Conservation (phyloP, 2,329 filamentous ascomycete genomes). For the Alternaria sp. region DNA sequence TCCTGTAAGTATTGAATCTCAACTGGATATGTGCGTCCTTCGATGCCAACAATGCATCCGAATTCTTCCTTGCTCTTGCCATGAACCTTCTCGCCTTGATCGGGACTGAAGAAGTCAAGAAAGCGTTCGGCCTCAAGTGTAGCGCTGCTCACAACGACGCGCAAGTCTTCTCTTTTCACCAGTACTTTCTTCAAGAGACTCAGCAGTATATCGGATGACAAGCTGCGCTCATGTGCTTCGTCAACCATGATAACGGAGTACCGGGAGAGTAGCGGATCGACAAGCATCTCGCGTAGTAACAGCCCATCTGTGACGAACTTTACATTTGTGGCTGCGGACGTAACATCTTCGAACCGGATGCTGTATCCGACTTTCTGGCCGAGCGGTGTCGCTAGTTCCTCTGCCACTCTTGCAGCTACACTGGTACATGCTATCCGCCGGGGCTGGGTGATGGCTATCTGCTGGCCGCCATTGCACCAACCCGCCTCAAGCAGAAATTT, state of each 20-base stretch:
- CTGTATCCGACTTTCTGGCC: constrained; percentile 91
- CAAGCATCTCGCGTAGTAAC: constrained; percentile 87
- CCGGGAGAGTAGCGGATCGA: constrained; percentile 87
- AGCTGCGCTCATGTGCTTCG: constrained; percentile 92
- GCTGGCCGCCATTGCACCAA: constrained; percentile 85
- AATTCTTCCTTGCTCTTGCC: constrained; percentile 53
- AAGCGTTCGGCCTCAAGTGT: constrained; percentile 92
- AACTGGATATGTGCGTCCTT: constrained; percentile 88
- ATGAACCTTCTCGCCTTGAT: constrained; percentile 51
- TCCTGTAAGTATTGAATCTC: constrained; percentile 82
- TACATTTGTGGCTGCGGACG: constrained; percentile 83
- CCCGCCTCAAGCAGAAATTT: constrained; percentile 89
- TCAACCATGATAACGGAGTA: constrained; percentile 99
- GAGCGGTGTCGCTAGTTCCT: constrained; percentile 85
- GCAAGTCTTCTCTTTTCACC: constrained; percentile 79
- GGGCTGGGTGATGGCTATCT: constrained; percentile 83
- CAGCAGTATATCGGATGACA: constrained; percentile 90
- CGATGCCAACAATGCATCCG: constrained; percentile 79
- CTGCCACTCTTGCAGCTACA: constrained; percentile 67
- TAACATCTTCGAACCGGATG: constrained; percentile 90
- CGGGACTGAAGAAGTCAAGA: constrained; percentile 75
- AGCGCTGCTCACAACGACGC: constrained; percentile 91
- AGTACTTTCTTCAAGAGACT: constrained; percentile 91
- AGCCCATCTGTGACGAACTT: constrained; percentile 97
- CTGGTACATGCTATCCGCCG: constrained; percentile 27